Base-by-base conservation (phyloP, 371 early-diverging fungal genomes). In the Cokeromyces recurvatus region DNA sequence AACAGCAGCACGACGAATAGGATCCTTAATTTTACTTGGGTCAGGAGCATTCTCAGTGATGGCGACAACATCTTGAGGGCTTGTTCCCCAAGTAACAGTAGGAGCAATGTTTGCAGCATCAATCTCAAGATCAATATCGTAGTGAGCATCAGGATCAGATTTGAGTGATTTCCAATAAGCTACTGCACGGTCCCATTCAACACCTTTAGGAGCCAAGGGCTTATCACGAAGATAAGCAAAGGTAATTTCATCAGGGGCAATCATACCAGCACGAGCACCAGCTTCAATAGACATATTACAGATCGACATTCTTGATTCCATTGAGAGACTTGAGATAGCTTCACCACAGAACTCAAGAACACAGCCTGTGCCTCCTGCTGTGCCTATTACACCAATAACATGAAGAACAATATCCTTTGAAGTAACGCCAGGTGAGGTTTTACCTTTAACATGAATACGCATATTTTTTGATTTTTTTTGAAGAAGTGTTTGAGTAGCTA, bases 271-370 rank as follows among this genome's bases (percentile, higher is more conserved):
- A 46, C 85, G 76, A 29, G 85, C 85, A 48, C 85, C 85, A 15
- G 76, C 85, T 53, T 85, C 85, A 52, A 85, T 85, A 14, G 83
- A 70, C 85, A 85, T 85, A 67, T 85, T 85, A 64, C 78, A 79
- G 32, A 85, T 78, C 11, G 85, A 81, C 85, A 85, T 85, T 48
- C 85, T 62, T 7, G 81, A 74, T 48, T 85, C 83, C 76, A 85
- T 81, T 9, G 81, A 78, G 32, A 77, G 55, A 3, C 53, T 43
- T 5, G 48, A 48, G 34, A 73, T 66, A 15, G 74, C 67, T 27
- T 67, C 66, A 42, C 78, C 78, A 48, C 71, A 68, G 51, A 81
- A 82, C 44, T 85, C 85, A 68, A 85, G 79, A 21, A 85, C 85
- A 55, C 71, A 68, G 11, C 85, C 85, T 20, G 78, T 85, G 31